Conservation (phyloP, 2,329 filamentous ascomycete genomes). For the Stagonosporopsis rhizophila region DNA sequence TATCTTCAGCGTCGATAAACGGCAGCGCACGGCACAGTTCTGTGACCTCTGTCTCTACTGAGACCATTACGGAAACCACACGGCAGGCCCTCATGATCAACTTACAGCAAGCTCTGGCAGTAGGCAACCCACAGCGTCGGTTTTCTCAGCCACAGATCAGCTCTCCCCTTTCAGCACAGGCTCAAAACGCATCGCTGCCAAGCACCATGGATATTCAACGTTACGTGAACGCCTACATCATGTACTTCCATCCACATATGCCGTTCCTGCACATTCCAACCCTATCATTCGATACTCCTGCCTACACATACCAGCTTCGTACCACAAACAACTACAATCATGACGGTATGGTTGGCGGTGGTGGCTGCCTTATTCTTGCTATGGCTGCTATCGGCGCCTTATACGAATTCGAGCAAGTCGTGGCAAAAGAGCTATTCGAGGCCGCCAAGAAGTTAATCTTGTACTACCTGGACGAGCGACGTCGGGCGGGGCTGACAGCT, state of each 20-base stretch:
- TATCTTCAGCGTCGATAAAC: slow-evolving; percentile 72
- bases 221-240: slow-evolving; percentile 88
- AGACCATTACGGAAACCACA: slow-evolving; percentile 71
- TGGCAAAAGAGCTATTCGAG: slow-evolving; percentile 87
- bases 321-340: slow-evolving; percentile 63
- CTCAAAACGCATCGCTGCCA: slow-evolving; percentile 68
- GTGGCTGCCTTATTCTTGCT: slow-evolving; percentile 83
- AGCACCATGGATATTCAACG: slow-evolving; percentile 86
- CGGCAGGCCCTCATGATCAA: slow-evolving; percentile 68
- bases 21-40: slow-evolving; percentile 69
- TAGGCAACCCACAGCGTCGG: slow-evolving; percentile 61
- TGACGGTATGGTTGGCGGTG: slow-evolving; percentile 71
- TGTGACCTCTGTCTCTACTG: slow-evolving; percentile 66
- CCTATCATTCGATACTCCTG: slow-evolving; percentile 83
- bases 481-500: slow-evolving; percentile 79
- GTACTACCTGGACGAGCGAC: slow-evolving; percentile 87
- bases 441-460: slow-evolving; percentile 96
- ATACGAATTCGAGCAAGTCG: slow-evolving; percentile 82
- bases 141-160: slow-evolving; percentile 66
- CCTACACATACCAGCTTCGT: slow-evolving; percentile 67
- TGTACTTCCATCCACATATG: slow-evolving; percentile 90
- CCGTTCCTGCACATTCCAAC: slow-evolving; percentile 95
- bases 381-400: slow-evolving; percentile 88
- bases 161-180: slow-evolving; percentile 56
- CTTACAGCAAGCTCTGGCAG: slow-evolving; percentile 65